Evolutionary conservation across 768 basidiomycete species (phyloP), one percentile per base, ranked within the genome.

Genomic region (Mrakia blollopis): DNA sequence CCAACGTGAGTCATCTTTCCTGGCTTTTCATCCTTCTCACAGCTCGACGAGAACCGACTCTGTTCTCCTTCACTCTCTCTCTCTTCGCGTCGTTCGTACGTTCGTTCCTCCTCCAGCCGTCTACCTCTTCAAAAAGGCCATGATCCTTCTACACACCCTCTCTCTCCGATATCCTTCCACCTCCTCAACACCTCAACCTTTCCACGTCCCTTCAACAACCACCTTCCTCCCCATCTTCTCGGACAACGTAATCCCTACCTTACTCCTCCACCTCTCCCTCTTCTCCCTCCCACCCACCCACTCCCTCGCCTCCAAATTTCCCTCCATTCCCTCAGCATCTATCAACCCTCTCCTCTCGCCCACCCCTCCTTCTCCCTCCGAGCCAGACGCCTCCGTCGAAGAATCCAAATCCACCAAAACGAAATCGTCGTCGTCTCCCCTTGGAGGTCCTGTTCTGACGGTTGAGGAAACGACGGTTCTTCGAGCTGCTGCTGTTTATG

Each of bases 71-170:
- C n/a, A 41, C 50, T 69, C 50, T 67, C 41, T 35, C 28, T 25
- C 52, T 0, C 65, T 61, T 69, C 16, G 50, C 50, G 0, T 35
- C 41, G 73, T 62, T 11, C 52, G 9, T 39, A 32, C 13, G 44
- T 35, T 47, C 60, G 60, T 61, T 37, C 52, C 23, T 69, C 60
- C 14, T 25, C 9, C 71, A 77, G 76, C 76, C 32, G 86, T 93
- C 32, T 94, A 92, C 84, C 89, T 92, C 81, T 92, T 93, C 87
- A 94, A 93, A 84, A 96, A 94, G 81, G 92, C 91, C 2, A 85
- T 96, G 44, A 92, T 93, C 83, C 87, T 94, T 72, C 85, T 93
- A 72, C 88, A 92, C 79, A 89, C 89, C 35, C 84, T 94, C 71
- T 84, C 83, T 35, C 82, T 90, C 62, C 89, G 91, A 63, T 94